Percentiles rank a stretch among this genome's conserved stretches.
These are phyloP conservation scores for Malassezia arunalokei DNA, from an alignment of 1,284 basidiomycete genomes.

Conservation along the genomic window DNA sequence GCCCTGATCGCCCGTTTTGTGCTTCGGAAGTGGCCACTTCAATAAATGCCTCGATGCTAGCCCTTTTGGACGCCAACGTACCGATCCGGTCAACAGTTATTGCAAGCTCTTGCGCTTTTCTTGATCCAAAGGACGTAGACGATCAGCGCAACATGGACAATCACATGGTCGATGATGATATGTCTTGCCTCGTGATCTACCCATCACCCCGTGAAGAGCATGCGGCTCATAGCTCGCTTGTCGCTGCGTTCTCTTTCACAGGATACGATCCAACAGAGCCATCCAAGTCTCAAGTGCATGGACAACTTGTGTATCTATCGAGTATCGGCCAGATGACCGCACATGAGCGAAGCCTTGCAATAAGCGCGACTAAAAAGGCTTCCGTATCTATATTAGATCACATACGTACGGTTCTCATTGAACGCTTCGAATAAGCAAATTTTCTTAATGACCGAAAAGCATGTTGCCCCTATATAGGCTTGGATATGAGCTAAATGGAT, in stretches of 20 bases:
- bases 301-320: conserved; percentile 3
- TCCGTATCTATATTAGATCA: neutral
- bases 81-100: conserved; percentile 48
- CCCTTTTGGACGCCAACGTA: conserved; percentile 49
- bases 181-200: conserved; percentile 25
- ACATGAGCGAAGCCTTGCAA: neutral
- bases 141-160: neutral
- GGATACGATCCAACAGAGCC: conserved; percentile 5
- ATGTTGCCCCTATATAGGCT: neutral
- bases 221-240: conserved; percentile 30
- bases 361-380: neutral
- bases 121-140: conserved; percentile 20
- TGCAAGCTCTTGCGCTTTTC: conserved; percentile 48
- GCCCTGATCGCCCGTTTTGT: conserved; percentile 34
- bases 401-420: neutral
- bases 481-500: neutral
- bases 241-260: conserved; percentile 34
- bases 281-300: neutral
- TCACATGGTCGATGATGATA: neutral
- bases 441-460: neutral
- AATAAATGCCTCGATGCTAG: conserved; percentile 53
- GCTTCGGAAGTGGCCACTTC: conserved; percentile 47
- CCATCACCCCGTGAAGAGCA: conserved; percentile 29
- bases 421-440: neutral
- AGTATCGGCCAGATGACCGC: neutral